These are phyloP conservation scores for Bipolaris victoriae DNA, from an alignment of 2,329 filamentous ascomycete genomes.

Conservation along the genomic window DNA sequence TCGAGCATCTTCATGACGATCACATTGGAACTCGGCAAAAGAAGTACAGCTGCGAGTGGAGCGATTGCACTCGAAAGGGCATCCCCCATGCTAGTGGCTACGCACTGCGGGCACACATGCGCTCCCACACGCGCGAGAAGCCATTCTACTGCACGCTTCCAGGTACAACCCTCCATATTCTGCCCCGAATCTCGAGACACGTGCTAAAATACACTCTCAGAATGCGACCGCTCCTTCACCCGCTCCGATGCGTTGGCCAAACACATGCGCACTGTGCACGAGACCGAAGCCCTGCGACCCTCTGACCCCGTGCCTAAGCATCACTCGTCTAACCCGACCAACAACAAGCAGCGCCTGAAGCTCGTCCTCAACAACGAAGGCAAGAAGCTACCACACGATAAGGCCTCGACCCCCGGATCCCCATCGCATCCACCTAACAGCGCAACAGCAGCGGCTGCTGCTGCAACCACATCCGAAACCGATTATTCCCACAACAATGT, in stretches of 20 bases:
- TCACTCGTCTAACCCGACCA: slow-evolving; percentile 53
- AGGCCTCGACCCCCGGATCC: slow-evolving; percentile 45
- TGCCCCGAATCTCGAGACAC: background rate
- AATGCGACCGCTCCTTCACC: slow-evolving; percentile 97
- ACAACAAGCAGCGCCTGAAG: slow-evolving; percentile 55
- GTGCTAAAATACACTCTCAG: slow-evolving; percentile 54
- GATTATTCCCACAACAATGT: slow-evolving; percentile 62
- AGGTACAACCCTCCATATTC: slow-evolving; percentile 63
- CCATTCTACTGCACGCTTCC: slow-evolving; percentile 96
- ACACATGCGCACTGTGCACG: slow-evolving; percentile 98
- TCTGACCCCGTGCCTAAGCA: slow-evolving; percentile 74
- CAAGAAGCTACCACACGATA: slow-evolving; percentile 39
- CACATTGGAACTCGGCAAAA: slow-evolving; percentile 94
- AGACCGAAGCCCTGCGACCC: slow-evolving; percentile 89
- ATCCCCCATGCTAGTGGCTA: slow-evolving; percentile 94
- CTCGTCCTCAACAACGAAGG: slow-evolving; percentile 50
- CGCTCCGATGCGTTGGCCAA: slow-evolving; percentile 94
- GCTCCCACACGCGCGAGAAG: slow-evolving; percentile 97
- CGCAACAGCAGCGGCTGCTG: slow-evolving; percentile 23
- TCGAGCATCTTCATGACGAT: slow-evolving; percentile 72
- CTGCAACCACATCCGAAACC: slow-evolving; percentile 29
- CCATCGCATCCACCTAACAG: slow-evolving; percentile 37
- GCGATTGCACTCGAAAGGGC: slow-evolving; percentile 84
- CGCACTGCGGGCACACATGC: slow-evolving; percentile 94
- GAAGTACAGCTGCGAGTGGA: slow-evolving; percentile 99